These are phyloP conservation scores for Rauvolfia tetraphylla DNA, from an alignment of 257 asterid genomes.

Conservation along the genomic window DNA sequence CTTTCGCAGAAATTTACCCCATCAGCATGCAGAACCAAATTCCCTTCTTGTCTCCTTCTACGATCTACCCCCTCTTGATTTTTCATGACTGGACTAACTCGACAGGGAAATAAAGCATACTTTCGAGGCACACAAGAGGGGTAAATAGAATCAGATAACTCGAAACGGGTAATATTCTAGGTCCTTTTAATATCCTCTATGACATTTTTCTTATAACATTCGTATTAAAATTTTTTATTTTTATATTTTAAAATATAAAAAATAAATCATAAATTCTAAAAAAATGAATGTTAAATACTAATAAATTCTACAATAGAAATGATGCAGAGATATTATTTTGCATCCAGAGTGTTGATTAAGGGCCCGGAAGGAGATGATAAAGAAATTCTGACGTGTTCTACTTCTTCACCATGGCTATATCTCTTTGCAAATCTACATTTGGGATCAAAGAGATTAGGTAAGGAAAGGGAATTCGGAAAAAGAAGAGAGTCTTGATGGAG, in stretches of 20 bases:
- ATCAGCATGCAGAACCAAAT: background rate
- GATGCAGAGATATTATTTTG: too few species aligned
- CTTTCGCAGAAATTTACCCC: background rate
- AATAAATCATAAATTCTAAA: too few species aligned
- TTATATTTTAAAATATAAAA: too few species aligned
- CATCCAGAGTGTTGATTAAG: background rate
- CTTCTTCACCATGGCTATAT: too few species aligned
- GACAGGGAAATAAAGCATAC: background rate
- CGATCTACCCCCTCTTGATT: background rate
- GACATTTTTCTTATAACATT: too few species aligned
- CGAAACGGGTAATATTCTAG: too few species aligned
- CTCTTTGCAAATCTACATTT: background rate
- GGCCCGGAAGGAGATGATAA: background rate
- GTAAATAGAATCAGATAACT: background rate
- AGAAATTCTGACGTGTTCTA: slow-evolving; percentile 7
- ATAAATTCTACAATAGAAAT: too few species aligned
- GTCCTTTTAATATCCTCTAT: too few species aligned
- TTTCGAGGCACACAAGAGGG: background rate
- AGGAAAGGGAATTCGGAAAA: background rate
- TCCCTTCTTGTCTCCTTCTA: background rate
- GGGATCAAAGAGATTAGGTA: background rate
- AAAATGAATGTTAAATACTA: too few species aligned
- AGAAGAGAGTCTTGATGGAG: background rate
- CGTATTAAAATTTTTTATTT: too few species aligned
- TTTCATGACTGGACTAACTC: background rate